Evolutionary conservation across 164 flowering plant species (phyloP).

Genomic region (Tetracentron sinense): DNA sequence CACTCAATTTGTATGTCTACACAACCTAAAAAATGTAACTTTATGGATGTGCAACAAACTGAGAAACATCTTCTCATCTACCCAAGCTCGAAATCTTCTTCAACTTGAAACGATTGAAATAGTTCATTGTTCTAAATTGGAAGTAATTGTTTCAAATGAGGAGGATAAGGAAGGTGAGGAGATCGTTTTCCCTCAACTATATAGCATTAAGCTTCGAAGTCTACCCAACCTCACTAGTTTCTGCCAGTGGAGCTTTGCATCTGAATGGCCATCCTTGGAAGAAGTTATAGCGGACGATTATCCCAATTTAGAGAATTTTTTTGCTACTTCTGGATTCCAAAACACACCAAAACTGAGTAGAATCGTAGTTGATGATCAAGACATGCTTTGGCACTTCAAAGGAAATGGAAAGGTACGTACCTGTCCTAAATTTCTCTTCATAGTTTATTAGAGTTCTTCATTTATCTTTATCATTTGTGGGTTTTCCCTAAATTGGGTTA

Average conservation of each 20-base stretch:
- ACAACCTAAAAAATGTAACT: not conserved
- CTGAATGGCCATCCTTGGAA: not conserved
- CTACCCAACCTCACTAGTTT: slow-evolving; percentile 1
- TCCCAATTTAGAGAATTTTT: not conserved
- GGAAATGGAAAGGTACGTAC: too few relatives aligned
- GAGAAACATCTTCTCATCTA: not conserved
- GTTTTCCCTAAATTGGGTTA: too few relatives aligned
- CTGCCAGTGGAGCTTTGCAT: not conserved
- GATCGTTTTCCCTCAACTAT: not conserved
- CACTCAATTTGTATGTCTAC: not conserved
- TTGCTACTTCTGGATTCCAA: not conserved
- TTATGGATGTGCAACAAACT: not conserved
- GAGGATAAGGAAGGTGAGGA: not conserved
- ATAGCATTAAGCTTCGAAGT: not conserved
- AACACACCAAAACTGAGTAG: too few relatives aligned
- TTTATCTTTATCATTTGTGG: too few relatives aligned
- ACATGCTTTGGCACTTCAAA: too few relatives aligned
- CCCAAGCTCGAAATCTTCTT: not conserved
- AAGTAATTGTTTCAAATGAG: not conserved
- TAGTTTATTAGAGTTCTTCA: too few relatives aligned
- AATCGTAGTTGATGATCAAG: too few relatives aligned
- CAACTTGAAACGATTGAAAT: not conserved
- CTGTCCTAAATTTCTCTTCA: too few relatives aligned
- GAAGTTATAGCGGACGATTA: not conserved
- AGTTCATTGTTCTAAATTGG: not conserved